Percentiles rank a stretch among this genome's conserved stretches.
Conservation (phyloP, 352 stramenopile species). For the Globisporangium cylindrosporum region DNA sequence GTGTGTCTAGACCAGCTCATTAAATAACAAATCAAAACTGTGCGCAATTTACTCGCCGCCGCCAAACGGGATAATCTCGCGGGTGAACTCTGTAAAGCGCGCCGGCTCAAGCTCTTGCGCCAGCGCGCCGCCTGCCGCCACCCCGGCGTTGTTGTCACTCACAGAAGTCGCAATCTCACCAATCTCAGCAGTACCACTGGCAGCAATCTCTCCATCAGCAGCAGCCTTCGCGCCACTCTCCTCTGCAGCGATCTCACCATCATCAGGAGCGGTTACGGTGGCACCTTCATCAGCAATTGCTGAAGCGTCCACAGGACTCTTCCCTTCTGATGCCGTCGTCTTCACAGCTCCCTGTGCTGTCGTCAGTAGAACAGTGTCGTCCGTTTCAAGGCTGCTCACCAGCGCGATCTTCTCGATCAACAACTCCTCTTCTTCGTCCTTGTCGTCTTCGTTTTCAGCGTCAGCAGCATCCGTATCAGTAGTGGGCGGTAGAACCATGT, state of each 20-base stretch:
- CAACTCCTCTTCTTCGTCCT: not conserved
- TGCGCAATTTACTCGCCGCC: not conserved
- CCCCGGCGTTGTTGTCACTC: not conserved
- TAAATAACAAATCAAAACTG: not conserved
- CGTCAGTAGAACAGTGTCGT: not conserved
- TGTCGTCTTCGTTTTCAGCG: not conserved
- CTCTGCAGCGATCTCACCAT: not conserved
- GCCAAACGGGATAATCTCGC: not conserved
- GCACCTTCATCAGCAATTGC: not conserved
- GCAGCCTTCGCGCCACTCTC: not conserved
- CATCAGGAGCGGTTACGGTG: not conserved
- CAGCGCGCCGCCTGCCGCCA: not conserved
- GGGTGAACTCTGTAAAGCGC: not conserved
- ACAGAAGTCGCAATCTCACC: not conserved
- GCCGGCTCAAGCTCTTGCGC: not conserved
- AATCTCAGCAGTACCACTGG: not conserved
- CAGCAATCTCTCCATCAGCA: not conserved
- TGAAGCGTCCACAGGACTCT: not conserved
- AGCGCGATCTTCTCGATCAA: slow-evolving; percentile 2
- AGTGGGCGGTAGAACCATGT: not conserved
- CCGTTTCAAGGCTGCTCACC: not conserved
- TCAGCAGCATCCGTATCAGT: not conserved
- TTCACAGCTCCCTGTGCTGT: not conserved
- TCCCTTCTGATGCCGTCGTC: not conserved
- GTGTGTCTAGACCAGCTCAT: not conserved